Base-by-base conservation (phyloP, 2,329 filamentous ascomycete species). In the Blastomyces silverae region DNA sequence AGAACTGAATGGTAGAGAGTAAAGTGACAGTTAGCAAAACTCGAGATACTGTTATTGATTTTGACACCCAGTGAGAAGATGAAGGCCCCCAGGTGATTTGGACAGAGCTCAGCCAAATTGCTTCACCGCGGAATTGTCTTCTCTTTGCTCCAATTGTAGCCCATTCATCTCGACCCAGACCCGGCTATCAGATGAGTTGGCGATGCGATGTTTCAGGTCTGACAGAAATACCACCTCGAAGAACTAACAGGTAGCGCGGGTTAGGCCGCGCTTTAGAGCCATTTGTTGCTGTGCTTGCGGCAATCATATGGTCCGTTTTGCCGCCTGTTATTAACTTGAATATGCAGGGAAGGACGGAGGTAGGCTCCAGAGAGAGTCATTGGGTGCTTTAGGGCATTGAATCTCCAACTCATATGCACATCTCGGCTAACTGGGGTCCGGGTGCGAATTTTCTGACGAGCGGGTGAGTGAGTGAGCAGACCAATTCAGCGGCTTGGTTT, bases 121-220 rank as follows among this genome's bases (percentile, higher is more conserved):
- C 25, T 15, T 15, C 10, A 13, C 11, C 22, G 22, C 50, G 50
- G 50, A 58, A 25, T 22, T 42, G 34, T n/a, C 34, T n/a, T 42
- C 37, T 57, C 55, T 20, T 58, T 44, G 56, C 15, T 37, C 22
- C 56, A 58, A 11, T 37, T 28, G 20, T 11, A 22, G 8, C 34
- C 53, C 17, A 17, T 56, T 17, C 20, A 20, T 7, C 53, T 56
- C 53, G 31, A 37, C 53, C 53, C 17, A 56, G 34, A 34, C 17
- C 56, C 15, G 20, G 37, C 10, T 28, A 42, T 44, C 37, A 28
- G 56, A 58, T 39, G 50, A 28, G 50, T 53, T 53, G 50, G 22
- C 22, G 48, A 52, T 53, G 50, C 25, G 22, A 53, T 42, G 56
- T 58, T 58, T 58, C 56, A 58, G 25, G 56, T 58, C 44, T 42